Evolutionary conservation across 169 alveolate genomes (phyloP), one percentile per base, ranked within the genome.

Genomic region (Cryptosporidium baileyi): DNA sequence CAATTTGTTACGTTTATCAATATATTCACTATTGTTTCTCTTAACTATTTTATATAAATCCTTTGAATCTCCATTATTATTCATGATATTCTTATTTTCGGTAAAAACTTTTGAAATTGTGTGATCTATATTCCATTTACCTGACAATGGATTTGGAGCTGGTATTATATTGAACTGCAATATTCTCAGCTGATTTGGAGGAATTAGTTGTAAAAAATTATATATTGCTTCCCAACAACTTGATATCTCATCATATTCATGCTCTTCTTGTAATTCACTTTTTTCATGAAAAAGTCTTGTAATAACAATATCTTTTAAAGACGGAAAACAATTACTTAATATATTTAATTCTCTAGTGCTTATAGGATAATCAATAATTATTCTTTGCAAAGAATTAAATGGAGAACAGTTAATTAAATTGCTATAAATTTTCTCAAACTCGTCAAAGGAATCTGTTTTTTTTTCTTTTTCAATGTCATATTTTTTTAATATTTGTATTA

Each of bases 141-240:
- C 85, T 0, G 85, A 74, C 17, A 36, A 36, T 1, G 85, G 54
- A 51, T 57, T 36, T 15, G 85, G 85, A n/a, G 67, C 49, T 19
- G 85, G 85, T 6, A 74, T 74, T 1, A 74, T 17, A 51, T 57
- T 74, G 30, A 74, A 54, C 54, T 74, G 85, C 32, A 74, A 61
- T n/a, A 74, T 74, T 54, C 85, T 32, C 6, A 74, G 41, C 28
- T 74, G 85, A 36, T 74, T 74, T 74, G 85, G 85, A 2, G 65
- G 65, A 22, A 74, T 74, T 26, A 51, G 52, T 49, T 67, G 82
- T 24, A 67, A 38, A 51, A 67, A 67, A 22, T 67, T 51, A 34
- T 67, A 67, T 15, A 67, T 49, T 1, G 82, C 82, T 17, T 45
- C 63, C 82, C 65, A 67, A 49, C 82, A 67, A 34, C 36, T 13